phyloP scores from a whole-genome alignment of 2,329 filamentous ascomycete genomes.

The Microcyclosporella mali region DNA sequence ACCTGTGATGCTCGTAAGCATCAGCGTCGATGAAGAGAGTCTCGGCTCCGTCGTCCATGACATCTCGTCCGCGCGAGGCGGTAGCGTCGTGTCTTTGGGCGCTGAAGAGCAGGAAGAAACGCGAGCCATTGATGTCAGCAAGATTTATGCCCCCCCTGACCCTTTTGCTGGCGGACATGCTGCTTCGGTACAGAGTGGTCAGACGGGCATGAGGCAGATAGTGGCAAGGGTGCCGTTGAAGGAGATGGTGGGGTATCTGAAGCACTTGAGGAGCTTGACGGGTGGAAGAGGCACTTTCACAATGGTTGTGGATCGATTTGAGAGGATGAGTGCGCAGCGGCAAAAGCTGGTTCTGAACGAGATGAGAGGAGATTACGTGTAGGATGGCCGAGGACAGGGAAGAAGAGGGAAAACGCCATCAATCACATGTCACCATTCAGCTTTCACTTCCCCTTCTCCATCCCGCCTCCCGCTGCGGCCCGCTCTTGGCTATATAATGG shows the following conservation, averaged over 20 bases:
- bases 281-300: slow-evolving; percentile 74
- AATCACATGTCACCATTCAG: too few species aligned
- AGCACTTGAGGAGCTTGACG: slow-evolving; percentile 81
- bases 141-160: slow-evolving; percentile 82
- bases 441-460: too few species aligned
- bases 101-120: slow-evolving; percentile 27
- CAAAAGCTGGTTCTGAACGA: slow-evolving; percentile 49
- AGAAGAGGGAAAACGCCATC: too few species aligned
- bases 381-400: neutral
- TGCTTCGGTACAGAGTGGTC: slow-evolving; percentile 14
- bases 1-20: slow-evolving; percentile 85
- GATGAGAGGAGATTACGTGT: slow-evolving; percentile 28
- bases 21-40: slow-evolving; percentile 74
- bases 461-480: too few species aligned
- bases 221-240: slow-evolving; percentile 84
- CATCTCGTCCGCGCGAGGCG: slow-evolving; percentile 65
- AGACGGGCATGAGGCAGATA: slow-evolving; percentile 47
- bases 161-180: slow-evolving; percentile 53
- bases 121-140: slow-evolving; percentile 58
- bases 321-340: slow-evolving; percentile 57
- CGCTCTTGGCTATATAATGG: too few species aligned
- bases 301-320: slow-evolving; percentile 67
- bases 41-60: slow-evolving; percentile 81
- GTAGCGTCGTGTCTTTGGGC: slow-evolving; percentile 65
- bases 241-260: slow-evolving; percentile 94